A percentile compares a stretch with the other conserved stretches of the same genome.
Evolutionary conservation across 495 filamentous ascomycete genomes (phyloP).

Genomic region (Neurospora sp.): DNA sequence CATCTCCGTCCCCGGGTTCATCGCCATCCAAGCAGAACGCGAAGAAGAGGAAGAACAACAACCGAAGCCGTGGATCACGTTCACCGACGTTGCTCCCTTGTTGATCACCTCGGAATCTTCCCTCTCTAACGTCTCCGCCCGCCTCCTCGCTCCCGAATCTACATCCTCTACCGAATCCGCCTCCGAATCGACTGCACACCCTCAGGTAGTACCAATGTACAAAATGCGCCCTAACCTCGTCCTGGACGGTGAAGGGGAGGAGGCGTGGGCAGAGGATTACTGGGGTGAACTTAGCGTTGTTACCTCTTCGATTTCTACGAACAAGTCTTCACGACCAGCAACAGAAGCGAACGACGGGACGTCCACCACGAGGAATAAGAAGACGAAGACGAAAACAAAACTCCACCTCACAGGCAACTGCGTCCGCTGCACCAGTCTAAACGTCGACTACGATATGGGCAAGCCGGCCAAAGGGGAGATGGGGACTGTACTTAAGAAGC

Average conservation of each 20-base stretch:
- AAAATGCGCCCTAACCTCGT: conserved; percentile 87
- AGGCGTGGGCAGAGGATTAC: conserved; percentile 74
- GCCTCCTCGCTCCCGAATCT: conserved; percentile 45
- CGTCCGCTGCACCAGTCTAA: conserved; percentile 64
- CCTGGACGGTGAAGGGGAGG: conserved; percentile 43
- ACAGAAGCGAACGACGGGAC: background rate
- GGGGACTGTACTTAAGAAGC: conserved; percentile 62
- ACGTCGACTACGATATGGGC: conserved; percentile 74
- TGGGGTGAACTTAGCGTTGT: conserved; percentile 62
- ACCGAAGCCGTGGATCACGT: conserved; percentile 43
- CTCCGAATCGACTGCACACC: background rate
- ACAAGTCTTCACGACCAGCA: conserved; percentile 21
- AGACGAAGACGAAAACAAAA: conserved; percentile 31
- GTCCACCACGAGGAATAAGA: background rate
- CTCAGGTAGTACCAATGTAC: conserved; percentile 29
- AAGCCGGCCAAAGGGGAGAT: conserved; percentile 49
- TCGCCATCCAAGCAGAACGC: background rate
- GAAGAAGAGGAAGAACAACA: background rate
- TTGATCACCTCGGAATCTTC: conserved; percentile 64
- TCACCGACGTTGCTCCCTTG: conserved; percentile 72
- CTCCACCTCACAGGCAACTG: conserved; percentile 69
- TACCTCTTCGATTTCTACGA: background rate
- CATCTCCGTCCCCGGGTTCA: conserved; percentile 18
- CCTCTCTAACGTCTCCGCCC: conserved; percentile 50
- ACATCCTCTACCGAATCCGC: conserved; percentile 3